A percentile compares a stretch with the other conserved stretches of the same genome.
Evolutionary conservation across 495 filamentous ascomycete species (phyloP).

Genomic region (Neurospora pannonica): DNA sequence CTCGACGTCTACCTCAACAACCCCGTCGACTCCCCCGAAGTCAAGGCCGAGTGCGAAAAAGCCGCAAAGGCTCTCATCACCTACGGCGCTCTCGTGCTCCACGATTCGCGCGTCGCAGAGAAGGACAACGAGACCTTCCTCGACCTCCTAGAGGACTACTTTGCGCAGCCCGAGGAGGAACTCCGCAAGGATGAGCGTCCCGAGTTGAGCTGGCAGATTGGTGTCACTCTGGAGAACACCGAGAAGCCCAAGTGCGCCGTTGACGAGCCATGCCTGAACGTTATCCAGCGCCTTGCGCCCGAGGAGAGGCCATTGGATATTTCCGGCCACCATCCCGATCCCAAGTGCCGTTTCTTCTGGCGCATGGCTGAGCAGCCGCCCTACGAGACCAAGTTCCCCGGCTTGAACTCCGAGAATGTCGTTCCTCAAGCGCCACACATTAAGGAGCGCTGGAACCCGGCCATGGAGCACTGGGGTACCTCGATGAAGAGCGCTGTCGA

Average conservation of each 20-base stretch:
- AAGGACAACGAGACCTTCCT: conserved; percentile 39
- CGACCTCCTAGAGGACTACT: conserved; percentile 46
- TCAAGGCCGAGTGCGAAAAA: conserved; percentile 34
- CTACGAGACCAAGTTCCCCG: conserved; percentile 37
- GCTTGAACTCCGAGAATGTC: conserved; percentile 36
- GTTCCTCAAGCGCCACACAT: conserved; percentile 32
- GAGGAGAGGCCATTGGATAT: conserved; percentile 40
- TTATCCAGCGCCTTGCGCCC: conserved; percentile 37
- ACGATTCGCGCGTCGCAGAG: conserved; percentile 43
- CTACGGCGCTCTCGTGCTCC: conserved; percentile 40
- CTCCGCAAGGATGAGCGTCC: conserved; percentile 37
- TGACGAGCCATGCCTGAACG: conserved; percentile 40
- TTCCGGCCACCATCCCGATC: conserved; percentile 34
- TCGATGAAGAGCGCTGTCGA: conserved; percentile 44
- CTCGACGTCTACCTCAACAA: conserved; percentile 36
- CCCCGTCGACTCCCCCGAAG: conserved; percentile 23
- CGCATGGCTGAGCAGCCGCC: conserved; percentile 36
- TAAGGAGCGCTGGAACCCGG: conserved; percentile 30
- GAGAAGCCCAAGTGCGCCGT: conserved; percentile 46
- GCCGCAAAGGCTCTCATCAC: conserved; percentile 38
- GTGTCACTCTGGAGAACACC: conserved; percentile 45
- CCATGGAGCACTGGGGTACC: conserved; percentile 39
- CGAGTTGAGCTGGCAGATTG: conserved; percentile 41
- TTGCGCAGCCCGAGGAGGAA: conserved; percentile 36
- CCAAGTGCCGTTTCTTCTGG: conserved; percentile 45